Conservation (phyloP, 2,329 filamentous ascomycete genomes). For the Nigrospora osmanthi region DNA sequence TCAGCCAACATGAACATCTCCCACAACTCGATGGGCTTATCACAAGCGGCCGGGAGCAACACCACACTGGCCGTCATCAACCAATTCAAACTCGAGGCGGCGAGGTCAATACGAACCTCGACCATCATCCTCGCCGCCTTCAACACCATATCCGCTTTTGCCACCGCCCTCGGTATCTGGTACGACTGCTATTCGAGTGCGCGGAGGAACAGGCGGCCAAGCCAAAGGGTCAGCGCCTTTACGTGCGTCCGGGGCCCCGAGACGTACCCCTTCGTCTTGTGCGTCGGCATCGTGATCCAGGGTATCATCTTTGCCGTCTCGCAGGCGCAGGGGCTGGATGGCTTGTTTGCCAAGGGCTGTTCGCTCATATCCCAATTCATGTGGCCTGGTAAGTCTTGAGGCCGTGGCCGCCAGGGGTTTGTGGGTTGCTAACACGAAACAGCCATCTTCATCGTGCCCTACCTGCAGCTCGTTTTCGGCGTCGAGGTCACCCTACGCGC, state of each 20-base stretch:
- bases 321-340: conserved; percentile 46
- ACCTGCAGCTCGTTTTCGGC: conserved; percentile 57
- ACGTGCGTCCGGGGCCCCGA: conserved; percentile 38
- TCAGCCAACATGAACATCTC: conserved; percentile 16
- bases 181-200: conserved; percentile 44
- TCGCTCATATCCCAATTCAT: conserved; percentile 46
- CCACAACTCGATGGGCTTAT: conserved; percentile 13
- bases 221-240: conserved; percentile 25
- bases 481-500: conserved; percentile 52
- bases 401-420: neutral
- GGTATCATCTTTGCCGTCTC: conserved; percentile 48
- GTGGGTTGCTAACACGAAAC: neutral
- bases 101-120: conserved; percentile 52
- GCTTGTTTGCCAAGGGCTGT: conserved; percentile 44
- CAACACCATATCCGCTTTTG: conserved; percentile 50
- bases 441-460: conserved; percentile 62
- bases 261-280: conserved; percentile 47
- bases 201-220: conserved; percentile 28
- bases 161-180: conserved; percentile 47
- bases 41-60: conserved; percentile 25
- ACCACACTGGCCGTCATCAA: conserved; percentile 38
- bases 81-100: conserved; percentile 41
- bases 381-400: conserved; percentile 43
- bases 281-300: conserved; percentile 50
- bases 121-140: conserved; percentile 54